These are phyloP conservation scores for Lachnellula cervina DNA, from an alignment of 2,329 filamentous ascomycete species.

Conservation along the genomic window DNA sequence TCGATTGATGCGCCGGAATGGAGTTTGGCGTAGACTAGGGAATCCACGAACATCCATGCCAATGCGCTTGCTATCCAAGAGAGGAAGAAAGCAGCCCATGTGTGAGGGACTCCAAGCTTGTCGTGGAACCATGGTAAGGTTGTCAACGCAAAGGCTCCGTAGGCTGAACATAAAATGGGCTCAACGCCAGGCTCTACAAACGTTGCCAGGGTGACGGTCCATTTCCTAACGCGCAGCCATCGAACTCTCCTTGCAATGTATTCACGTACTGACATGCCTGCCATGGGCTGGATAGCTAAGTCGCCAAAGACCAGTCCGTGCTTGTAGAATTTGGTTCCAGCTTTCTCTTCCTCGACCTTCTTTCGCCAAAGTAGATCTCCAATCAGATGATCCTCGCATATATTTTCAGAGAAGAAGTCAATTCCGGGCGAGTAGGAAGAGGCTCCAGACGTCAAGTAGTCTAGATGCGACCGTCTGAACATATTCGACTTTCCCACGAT, in stretches of 20 bases:
- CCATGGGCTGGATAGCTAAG: conserved; percentile 84
- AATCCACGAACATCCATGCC: conserved; percentile 72
- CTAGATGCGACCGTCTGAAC: conserved; percentile 89
- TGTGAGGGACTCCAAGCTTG: conserved; percentile 50
- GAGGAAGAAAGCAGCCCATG: conserved; percentile 60
- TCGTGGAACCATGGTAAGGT: conserved; percentile 61
- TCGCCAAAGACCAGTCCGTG: conserved; percentile 84
- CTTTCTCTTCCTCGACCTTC: conserved; percentile 45
- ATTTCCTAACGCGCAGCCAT: conserved; percentile 92
- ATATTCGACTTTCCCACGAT: conserved; percentile 97
- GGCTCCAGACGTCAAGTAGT: conserved; percentile 56
- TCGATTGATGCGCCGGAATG: conserved; percentile 70
- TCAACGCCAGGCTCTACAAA: conserved; percentile 92
- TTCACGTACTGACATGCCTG: conserved; percentile 68
- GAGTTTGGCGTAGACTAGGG: conserved; percentile 65
- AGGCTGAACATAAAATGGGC: conserved; percentile 74
- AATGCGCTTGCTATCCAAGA: conserved; percentile 63
- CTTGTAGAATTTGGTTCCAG: conserved; percentile 54
- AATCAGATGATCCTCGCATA: conserved; percentile 96
- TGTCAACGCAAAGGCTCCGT: conserved; percentile 74
- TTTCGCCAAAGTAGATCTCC: conserved; percentile 84
- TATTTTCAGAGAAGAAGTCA: conserved; percentile 91
- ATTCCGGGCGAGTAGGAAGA: conserved; percentile 58
- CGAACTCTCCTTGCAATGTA: conserved; percentile 79
- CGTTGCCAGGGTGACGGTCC: conserved; percentile 83